These are phyloP conservation scores for Lonicera japonica DNA, from an alignment of 129 eudicot species.

Conservation along the genomic window DNA sequence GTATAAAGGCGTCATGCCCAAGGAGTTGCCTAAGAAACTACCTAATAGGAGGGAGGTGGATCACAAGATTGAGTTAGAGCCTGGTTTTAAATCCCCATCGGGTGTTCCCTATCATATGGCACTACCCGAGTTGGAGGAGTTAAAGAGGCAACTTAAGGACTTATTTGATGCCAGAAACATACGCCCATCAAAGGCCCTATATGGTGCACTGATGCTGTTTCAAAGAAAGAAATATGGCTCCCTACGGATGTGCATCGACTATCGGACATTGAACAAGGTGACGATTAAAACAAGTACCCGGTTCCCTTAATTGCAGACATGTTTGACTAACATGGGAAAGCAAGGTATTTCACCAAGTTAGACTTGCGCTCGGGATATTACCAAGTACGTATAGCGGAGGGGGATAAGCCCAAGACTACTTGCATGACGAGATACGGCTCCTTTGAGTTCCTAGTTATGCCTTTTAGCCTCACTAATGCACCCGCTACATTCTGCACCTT, in stretches of 20 bases:
- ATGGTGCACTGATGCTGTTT: constrained; percentile 8
- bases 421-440: constrained; percentile 16
- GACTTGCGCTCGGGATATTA: constrained; percentile 7
- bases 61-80: constrained; percentile 13
- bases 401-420: constrained; percentile 12
- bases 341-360: constrained; percentile 3
- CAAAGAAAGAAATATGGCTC: constrained; percentile 14
- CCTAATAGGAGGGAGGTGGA: constrained; percentile 16
- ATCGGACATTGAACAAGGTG: constrained; percentile 18
- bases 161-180: no score
- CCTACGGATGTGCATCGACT: not conserved
- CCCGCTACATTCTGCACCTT: no score
- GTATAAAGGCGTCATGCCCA: constrained; percentile 3
- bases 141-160: no score
- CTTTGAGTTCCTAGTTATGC: constrained; percentile 8
- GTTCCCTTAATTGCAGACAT: not conserved
- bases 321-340: constrained; percentile 8
- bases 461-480: constrained; percentile 5
- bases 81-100: not conserved
- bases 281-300: constrained; percentile 10
- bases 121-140: no score
- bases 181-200: no score
- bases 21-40: constrained; percentile 1
- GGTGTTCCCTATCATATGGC: no score
- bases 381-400: constrained; percentile 4